phyloP scores from a whole-genome alignment of 768 basidiomycete genomes.

The Gloeopeniophorella convolvens region DNA sequence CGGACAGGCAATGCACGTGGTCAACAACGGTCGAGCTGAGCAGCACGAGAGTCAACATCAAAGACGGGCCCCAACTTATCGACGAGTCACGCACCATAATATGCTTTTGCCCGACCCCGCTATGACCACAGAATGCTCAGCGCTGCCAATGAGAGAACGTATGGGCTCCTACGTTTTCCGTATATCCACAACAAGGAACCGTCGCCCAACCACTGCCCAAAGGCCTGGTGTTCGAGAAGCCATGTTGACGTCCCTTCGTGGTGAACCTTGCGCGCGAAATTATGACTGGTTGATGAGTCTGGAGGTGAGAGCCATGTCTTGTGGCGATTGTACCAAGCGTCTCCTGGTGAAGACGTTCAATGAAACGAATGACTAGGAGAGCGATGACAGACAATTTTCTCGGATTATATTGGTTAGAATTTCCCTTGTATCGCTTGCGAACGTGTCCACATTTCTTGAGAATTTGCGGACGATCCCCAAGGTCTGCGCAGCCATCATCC shows the following conservation, averaged over 20 bases:
- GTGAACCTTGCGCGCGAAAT: background rate
- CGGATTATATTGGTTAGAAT: too few relatives aligned
- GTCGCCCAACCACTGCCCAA: constrained; percentile 2
- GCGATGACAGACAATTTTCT: too few relatives aligned
- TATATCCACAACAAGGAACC: constrained; percentile 7
- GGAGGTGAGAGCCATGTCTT: constrained; percentile 14
- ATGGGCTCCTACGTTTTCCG: background rate
- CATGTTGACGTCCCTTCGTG: constrained; percentile 4
- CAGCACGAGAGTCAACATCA: too few relatives aligned
- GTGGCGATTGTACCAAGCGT: too few relatives aligned
- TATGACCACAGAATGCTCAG: background rate
- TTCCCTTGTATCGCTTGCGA: constrained; percentile 2
- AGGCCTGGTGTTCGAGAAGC: background rate
- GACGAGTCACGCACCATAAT: background rate
- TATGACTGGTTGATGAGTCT: constrained; percentile 3
- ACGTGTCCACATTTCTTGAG: background rate
- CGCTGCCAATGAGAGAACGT: background rate
- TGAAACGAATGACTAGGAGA: background rate
- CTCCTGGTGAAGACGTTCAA: background rate
- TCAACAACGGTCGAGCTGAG: constrained; percentile 10
- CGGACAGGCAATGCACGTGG: constrained; percentile 1
- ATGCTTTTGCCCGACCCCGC: constrained; percentile 12
- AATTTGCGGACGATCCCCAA: constrained; percentile 6
- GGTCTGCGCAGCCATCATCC: background rate
- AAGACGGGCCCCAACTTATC: background rate